Percentiles rank a stretch among this genome's conserved stretches.
Conservation (phyloP, 805 yeast species). For the Candida manassasensis region DNA sequence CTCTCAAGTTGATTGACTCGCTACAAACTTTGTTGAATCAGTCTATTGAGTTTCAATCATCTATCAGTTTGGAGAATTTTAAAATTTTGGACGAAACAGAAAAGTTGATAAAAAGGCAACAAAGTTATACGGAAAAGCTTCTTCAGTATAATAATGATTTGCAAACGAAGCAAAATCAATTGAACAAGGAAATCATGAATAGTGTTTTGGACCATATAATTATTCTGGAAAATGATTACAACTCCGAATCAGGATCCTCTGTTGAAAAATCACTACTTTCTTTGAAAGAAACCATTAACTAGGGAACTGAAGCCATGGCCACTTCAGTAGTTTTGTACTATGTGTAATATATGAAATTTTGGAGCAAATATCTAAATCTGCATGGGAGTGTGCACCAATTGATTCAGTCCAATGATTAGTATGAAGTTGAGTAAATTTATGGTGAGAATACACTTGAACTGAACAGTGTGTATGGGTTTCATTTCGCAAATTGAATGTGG, state of each 20-base stretch:
- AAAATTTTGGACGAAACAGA: conserved; percentile 3
- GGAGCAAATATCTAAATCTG: too few species aligned
- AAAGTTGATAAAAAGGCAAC: conserved; percentile 4
- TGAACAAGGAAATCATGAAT: conserved; percentile 3
- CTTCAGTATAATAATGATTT: conserved; percentile 4
- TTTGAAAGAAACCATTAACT: conserved; percentile 3
- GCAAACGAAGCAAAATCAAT: conserved; percentile 4
- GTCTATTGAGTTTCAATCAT: conserved; percentile 3
- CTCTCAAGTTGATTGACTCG: background rate
- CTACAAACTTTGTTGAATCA: conserved; percentile 4
- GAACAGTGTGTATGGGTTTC: too few species aligned
- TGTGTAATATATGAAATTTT: conserved; percentile 6
- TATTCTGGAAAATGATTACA: conserved; percentile 3
- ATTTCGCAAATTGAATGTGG: too few species aligned
- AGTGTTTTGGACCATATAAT: conserved; percentile 4
- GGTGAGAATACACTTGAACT: too few species aligned
- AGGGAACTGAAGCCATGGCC: background rate
- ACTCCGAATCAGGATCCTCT: background rate
- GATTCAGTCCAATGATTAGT: too few species aligned
- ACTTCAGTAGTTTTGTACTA: conserved; percentile 1
- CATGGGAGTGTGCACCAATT: too few species aligned
- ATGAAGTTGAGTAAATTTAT: too few species aligned
- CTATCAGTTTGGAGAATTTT: conserved; percentile 3
- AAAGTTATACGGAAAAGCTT: conserved; percentile 1
- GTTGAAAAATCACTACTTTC: conserved; percentile 2